Evolutionary conservation across 1,139 yeast species (phyloP), one percentile per base, ranked within the genome.

Genomic region (Protomyces inouyei): DNA sequence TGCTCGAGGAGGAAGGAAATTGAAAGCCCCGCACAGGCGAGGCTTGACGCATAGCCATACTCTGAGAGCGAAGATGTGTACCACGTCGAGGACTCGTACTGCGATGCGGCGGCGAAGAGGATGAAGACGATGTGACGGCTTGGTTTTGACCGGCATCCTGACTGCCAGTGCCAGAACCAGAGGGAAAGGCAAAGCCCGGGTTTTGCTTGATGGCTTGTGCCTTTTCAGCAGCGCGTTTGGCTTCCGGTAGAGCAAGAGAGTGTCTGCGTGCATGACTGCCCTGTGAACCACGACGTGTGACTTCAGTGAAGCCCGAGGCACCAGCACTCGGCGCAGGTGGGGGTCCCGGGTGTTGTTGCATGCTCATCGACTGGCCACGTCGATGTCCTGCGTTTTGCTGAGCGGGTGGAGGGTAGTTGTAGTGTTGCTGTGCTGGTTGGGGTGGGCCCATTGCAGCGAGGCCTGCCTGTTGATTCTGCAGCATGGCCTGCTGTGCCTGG

Each of bases 181-280:
- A 57, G 64, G 66, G 53, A 37, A 68, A 53, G 36, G 72, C 64
- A 37, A 70, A 61, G 21, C 55, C 61, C 9, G 65, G 52, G n/a
- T 60, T 40, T 14, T 66, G 65, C 9, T 70, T 69, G 48, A 74
- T 83, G 79, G 87, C 85, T 75, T 90, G 96, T 60, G 91, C 92
- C 71, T 84, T 85, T 8, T 97, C 97, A 16, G 98, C 98, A 3
- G 98, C 98, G 70, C 87, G 86, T 71, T 89, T 92, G n/a, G 98
- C 98, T 75, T 93, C 98, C 66, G 87, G 87, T 66, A 93, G 79
- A 1, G 96, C 98, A 68, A 93, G 78, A 0, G 97, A 91, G 73
- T 93, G 98, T 75, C 98, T 84, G 77, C 98, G 85, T 60, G 82
- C 80, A 73, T 93, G 98, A 48, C 97, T 97, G 65, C 54, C 72